Conservation (phyloP, 805 yeast genomes). For the Myxozyma kluyveri region DNA sequence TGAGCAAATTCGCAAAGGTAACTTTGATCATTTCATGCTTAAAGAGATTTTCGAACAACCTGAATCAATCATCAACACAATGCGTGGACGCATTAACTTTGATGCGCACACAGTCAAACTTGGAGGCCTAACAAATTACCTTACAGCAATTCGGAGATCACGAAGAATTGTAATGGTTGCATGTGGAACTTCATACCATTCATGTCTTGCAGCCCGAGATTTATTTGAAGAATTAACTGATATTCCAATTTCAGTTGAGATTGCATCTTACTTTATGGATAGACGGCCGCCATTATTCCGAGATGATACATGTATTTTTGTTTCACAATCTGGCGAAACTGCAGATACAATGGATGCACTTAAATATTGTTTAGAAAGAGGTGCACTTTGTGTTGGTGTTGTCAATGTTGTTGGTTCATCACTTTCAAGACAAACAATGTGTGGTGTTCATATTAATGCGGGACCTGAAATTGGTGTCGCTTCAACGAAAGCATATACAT, state of each 20-base stretch:
- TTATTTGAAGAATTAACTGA: slow-evolving; percentile 95
- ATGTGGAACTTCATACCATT: slow-evolving; percentile 98
- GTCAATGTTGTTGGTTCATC: slow-evolving; percentile 97
- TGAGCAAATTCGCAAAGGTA: slow-evolving; percentile 97
- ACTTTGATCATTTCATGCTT: slow-evolving; percentile 94
- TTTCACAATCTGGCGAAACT: slow-evolving; percentile 98
- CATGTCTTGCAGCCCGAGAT: slow-evolving; percentile 95
- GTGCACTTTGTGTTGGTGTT: slow-evolving; percentile 95
- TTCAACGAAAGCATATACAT: slow-evolving; percentile 97
- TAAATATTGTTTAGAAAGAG: slow-evolving; percentile 93
- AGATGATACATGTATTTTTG: slow-evolving; percentile 96
- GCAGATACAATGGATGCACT: slow-evolving; percentile 95
- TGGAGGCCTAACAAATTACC: slow-evolving; percentile 84
- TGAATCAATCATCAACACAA: slow-evolving; percentile 94
- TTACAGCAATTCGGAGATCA: slow-evolving; percentile 87
- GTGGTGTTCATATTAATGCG: slow-evolving; percentile 99
- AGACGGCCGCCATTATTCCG: slow-evolving; percentile 95
- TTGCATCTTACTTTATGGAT: slow-evolving; percentile 93
- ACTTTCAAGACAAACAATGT: slow-evolving; percentile 93
- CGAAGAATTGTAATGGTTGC: slow-evolving; percentile 97
- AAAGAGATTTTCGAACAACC: slow-evolving; percentile 99
- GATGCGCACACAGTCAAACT: slow-evolving; percentile 69
- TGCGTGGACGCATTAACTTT: slow-evolving; percentile 98
- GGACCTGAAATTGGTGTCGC: slow-evolving; percentile 99
- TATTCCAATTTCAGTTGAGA: slow-evolving; percentile 86